Base-by-base conservation (phyloP, 2,329 filamentous ascomycete species). In the Penicillium sp. region DNA sequence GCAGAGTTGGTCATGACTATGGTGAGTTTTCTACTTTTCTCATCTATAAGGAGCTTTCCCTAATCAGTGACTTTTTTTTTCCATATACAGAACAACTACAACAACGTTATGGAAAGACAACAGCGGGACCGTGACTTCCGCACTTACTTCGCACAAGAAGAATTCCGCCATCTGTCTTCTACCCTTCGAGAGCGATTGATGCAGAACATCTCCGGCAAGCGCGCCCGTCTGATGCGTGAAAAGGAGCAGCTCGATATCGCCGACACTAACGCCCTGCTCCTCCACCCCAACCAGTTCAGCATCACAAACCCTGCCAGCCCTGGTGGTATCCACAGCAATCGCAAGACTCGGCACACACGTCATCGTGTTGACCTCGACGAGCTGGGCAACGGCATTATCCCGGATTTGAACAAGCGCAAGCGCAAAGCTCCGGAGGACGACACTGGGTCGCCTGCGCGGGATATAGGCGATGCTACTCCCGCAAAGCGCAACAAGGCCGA, bases 1-100 rank as follows among this genome's bases (percentile, higher is more conserved):
- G 87, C 89, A 61, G 86, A 92, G 65, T 77, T 97, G 69, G 87
- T 89, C 7, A 84, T 88, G 68, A 84, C 96, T 62, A 88, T 89
- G 82, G 94, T 96, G 80, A 69, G 84, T 73, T 56, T 35, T 37
- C 26, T 35, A 28, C n/a, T 49, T 54, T 36, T 42, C 19, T n/a
- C 19, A 47, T 37, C 14, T 25, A 26, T 17, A 17, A 7, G 19
- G 44, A 33, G 30, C 30, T 22, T 4, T 33, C 36, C 4, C 40
- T 38, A 33, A 40, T 25, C 40, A 17, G 49, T 56, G 28, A 47
- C 31, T 44, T 16, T 47, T 26, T 31, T 47, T 60, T 33, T 43
- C 26, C 43, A n/a, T 9, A 7, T 42, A 38, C 62, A 87, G 84
- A 80, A 83, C 66, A 81, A 82, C 53, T 81, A 86, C 69, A 76